Conservation (phyloP, 2,329 filamentous ascomycete genomes). For the Alternaria novae-zelandiae region DNA sequence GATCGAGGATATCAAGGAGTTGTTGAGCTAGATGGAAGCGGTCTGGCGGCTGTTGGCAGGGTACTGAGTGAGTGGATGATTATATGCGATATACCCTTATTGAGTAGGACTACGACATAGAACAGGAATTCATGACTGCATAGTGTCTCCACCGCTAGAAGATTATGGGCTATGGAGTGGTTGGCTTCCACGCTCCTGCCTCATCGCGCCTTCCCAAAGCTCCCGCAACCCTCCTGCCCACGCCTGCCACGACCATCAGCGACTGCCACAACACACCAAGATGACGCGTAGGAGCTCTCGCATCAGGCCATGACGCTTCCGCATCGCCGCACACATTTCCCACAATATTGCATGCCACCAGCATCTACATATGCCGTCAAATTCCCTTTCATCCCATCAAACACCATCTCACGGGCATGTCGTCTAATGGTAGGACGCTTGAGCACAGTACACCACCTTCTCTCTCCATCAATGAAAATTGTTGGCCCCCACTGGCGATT, state of each 20-base stretch:
- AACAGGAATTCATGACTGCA: background rate
- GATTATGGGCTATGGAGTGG: background rate
- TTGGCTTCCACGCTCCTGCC: background rate
- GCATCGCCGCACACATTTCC: background rate
- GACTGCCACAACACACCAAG: background rate
- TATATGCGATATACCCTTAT: background rate
- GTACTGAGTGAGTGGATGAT: background rate
- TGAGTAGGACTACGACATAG: background rate
- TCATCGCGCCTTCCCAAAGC: background rate
- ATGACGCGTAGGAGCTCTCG: background rate
- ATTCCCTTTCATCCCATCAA: background rate
- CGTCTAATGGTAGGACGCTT: background rate
- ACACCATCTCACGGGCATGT: background rate
- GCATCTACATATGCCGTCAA: background rate
- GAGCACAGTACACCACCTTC: background rate
- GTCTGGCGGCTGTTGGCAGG: background rate
- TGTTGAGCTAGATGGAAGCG: conserved; percentile 65
- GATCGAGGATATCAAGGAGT: conserved; percentile 92
- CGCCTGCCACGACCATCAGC: background rate
- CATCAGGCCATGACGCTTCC: background rate
- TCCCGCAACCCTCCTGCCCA: background rate
- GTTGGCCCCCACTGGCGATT: background rate
- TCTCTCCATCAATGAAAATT: background rate
- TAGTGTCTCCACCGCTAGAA: background rate
- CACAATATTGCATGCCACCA: background rate